These are phyloP conservation scores for Lanmaoa pseudosensibilis DNA, from an alignment of 768 basidiomycete species.

Conservation along the genomic window DNA sequence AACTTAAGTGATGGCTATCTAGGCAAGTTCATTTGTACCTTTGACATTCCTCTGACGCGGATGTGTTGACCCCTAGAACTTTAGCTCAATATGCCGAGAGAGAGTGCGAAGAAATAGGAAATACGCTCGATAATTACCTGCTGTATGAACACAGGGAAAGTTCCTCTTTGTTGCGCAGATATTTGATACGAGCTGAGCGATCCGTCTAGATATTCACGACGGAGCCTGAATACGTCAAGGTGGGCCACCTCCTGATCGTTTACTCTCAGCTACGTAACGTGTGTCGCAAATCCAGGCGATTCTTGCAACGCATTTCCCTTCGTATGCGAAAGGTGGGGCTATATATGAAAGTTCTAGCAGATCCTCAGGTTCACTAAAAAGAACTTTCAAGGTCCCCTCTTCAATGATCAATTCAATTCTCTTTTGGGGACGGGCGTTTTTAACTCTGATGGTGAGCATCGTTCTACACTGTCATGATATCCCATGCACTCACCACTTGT, in stretches of 20 bases:
- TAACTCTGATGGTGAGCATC: constrained; percentile 39
- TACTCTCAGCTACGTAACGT: neutral
- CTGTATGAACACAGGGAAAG: constrained; percentile 32
- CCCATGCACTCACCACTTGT: neutral
- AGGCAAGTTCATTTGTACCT: constrained; percentile 32
- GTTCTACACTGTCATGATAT: neutral
- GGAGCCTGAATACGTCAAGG: constrained; percentile 44
- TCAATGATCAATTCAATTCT: constrained; percentile 25
- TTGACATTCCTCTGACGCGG: neutral
- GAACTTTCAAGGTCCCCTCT: constrained; percentile 20
- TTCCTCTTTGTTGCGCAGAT: neutral
- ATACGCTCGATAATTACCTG: constrained; percentile 24
- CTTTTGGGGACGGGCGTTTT: constrained; percentile 41
- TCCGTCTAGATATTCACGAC: constrained; percentile 34
- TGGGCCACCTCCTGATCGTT: neutral
- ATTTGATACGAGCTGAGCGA: neutral
- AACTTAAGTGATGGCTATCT: constrained; percentile 48
- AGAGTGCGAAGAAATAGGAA: constrained; percentile 19
- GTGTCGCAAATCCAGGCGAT: constrained; percentile 29
- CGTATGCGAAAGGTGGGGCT: constrained; percentile 36
- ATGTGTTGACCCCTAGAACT: neutral
- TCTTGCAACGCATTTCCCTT: constrained; percentile 38
- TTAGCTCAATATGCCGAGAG: constrained; percentile 14
- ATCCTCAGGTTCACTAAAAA: neutral
- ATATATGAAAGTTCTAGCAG: neutral